These are phyloP conservation scores for Thymus quinquecostatus DNA, from an alignment of 257 asterid genomes.

Conservation along the genomic window DNA sequence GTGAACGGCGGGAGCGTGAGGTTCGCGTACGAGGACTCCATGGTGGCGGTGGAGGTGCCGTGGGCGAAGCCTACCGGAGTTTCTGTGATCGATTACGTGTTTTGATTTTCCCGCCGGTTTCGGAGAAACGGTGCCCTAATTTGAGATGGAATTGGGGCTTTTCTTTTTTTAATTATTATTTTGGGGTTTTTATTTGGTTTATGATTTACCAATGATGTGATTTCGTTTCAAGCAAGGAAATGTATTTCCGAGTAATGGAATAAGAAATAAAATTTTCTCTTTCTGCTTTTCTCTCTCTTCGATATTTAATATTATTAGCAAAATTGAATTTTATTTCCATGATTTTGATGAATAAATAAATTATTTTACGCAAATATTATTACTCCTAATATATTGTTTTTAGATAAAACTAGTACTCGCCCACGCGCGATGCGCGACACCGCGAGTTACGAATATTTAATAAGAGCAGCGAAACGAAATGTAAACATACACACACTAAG, in stretches of 20 bases:
- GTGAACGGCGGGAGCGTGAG: conserved; percentile 49
- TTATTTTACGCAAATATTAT: too few species aligned
- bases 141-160: conserved; percentile 25
- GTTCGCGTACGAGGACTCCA: conserved; percentile 48
- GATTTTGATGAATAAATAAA: too few species aligned
- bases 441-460: too few species aligned
- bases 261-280: conserved; percentile 34
- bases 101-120: conserved; percentile 30
- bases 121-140: conserved; percentile 18
- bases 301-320: too few species aligned
- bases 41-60: conserved; percentile 58
- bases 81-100: conserved; percentile 58
- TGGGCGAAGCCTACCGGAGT: conserved; percentile 59
- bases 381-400: too few species aligned
- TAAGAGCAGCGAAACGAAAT: too few species aligned
- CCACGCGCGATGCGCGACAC: too few species aligned
- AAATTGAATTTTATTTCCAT: too few species aligned
- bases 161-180: background rate
- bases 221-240: conserved; percentile 30
- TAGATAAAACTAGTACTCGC: too few species aligned
- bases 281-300: background rate
- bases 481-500: too few species aligned
- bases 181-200: background rate
- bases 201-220: conserved; percentile 27
- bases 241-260: conserved; percentile 35